Evolutionary conservation across 306 rosid species (phyloP).

Genomic region (Styphnolobium japonicum): DNA sequence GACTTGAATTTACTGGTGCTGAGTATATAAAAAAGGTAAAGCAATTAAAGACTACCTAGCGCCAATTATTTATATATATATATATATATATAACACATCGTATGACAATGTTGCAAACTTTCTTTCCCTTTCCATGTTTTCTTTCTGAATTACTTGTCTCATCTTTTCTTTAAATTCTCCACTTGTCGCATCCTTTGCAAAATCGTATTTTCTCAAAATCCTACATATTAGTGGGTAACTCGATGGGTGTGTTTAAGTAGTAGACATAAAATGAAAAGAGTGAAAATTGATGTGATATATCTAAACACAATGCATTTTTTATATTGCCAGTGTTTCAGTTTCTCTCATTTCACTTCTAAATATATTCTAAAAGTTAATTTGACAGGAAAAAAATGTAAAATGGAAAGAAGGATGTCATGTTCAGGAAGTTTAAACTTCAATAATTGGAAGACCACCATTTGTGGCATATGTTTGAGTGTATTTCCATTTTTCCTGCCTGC

Average conservation of each 20-base stretch:
- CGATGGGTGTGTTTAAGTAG: neutral
- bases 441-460: constrained; percentile 10
- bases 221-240: neutral
- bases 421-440: neutral
- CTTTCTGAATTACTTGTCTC: constrained; percentile 26
- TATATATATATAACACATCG: constrained; percentile 19
- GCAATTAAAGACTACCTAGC: constrained; percentile 30
- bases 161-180: constrained; percentile 21
- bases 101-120: constrained; percentile 33
- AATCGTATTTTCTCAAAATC: neutral
- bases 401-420: neutral
- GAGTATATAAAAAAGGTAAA: constrained; percentile 30
- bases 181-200: constrained; percentile 21
- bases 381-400: neutral
- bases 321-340: too few species aligned
- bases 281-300: neutral
- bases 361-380: neutral
- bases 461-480: constrained; percentile 14
- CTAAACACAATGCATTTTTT: neutral
- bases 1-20: constrained; percentile 33
- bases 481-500: constrained; percentile 5
- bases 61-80: constrained; percentile 20
- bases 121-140: constrained; percentile 31
- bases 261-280: constrained; percentile 3
- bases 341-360: neutral